phyloP scores from a whole-genome alignment of 2,329 filamentous ascomycete genomes.

The Diaporthe aspalathi region DNA sequence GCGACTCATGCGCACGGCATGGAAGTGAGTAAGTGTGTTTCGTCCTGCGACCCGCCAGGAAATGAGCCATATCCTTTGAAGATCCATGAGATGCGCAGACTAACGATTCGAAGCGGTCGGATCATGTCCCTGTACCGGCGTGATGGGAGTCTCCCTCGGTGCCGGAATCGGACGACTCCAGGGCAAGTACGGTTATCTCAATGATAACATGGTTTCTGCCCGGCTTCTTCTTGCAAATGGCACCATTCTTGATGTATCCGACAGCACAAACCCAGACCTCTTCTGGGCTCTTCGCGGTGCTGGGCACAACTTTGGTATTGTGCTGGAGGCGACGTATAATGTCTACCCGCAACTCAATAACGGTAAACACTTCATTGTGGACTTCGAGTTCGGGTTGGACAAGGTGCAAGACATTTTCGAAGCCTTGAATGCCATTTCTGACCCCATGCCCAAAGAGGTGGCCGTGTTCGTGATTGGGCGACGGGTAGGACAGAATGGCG shows the following conservation, averaged over 20 bases:
- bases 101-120: constrained; percentile 53
- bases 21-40: constrained; percentile 48
- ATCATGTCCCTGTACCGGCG: constrained; percentile 62
- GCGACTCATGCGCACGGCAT: constrained; percentile 62
- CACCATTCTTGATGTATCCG: constrained; percentile 35
- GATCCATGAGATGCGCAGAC: too few species aligned
- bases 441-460: not conserved
- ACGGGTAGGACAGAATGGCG: not conserved
- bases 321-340: constrained; percentile 42
- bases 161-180: constrained; percentile 68
- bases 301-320: constrained; percentile 70
- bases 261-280: constrained; percentile 54
- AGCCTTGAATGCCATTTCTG: not conserved
- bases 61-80: too few species aligned
- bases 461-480: not conserved
- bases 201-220: constrained; percentile 64
- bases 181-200: constrained; percentile 63
- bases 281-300: constrained; percentile 69
- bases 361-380: not conserved
- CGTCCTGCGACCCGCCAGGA: too few species aligned
- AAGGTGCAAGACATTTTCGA: not conserved
- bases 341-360: not conserved
- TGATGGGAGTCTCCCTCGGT: constrained; percentile 59
- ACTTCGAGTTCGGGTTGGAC: not conserved
- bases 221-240: constrained; percentile 65